These are phyloP conservation scores for Coemansia pectinata DNA, from an alignment of 192 early-diverging fungal species.

Conservation along the genomic window DNA sequence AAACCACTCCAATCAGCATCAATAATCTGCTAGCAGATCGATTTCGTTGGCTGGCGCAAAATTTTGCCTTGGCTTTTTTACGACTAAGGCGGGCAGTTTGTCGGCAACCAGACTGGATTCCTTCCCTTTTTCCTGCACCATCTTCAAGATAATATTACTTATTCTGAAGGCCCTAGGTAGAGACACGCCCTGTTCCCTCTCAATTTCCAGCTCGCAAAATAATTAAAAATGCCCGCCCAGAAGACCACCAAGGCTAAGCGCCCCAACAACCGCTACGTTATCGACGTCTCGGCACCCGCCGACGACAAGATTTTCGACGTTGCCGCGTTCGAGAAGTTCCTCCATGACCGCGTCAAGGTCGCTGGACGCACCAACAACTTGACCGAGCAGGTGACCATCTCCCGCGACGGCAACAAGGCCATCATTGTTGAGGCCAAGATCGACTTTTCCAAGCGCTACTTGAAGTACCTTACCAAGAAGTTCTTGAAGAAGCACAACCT, in stretches of 20 bases:
- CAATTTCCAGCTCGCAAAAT: conserved; percentile 1
- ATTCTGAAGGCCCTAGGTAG: conserved; percentile 49
- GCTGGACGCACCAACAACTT: conserved; percentile 95
- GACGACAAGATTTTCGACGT: conserved; percentile 96
- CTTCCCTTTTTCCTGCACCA: conserved; percentile 50
- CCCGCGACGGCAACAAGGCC: conserved; percentile 69
- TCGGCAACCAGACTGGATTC: background rate
- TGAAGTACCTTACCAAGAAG: conserved; percentile 99
- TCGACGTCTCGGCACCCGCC: conserved; percentile 92
- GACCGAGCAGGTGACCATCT: conserved; percentile 79
- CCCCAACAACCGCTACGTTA: conserved; percentile 78
- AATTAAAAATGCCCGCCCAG: conserved; percentile 42
- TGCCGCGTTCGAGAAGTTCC: conserved; percentile 97
- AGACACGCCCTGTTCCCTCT: conserved; percentile 37
- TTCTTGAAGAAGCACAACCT: conserved; percentile 99
- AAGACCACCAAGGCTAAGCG: conserved; percentile 60
- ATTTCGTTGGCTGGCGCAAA: background rate
- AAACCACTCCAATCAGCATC: background rate
- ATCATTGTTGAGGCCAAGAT: conserved; percentile 78
- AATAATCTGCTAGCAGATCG: background rate
- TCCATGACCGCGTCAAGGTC: conserved; percentile 99
- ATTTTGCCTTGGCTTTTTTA: background rate
- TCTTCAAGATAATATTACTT: conserved; percentile 20
- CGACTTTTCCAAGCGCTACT: conserved; percentile 96
- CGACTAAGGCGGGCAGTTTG: background rate